phyloP scores from a whole-genome alignment of 345 rosid genomes.

The Citrus medica region DNA sequence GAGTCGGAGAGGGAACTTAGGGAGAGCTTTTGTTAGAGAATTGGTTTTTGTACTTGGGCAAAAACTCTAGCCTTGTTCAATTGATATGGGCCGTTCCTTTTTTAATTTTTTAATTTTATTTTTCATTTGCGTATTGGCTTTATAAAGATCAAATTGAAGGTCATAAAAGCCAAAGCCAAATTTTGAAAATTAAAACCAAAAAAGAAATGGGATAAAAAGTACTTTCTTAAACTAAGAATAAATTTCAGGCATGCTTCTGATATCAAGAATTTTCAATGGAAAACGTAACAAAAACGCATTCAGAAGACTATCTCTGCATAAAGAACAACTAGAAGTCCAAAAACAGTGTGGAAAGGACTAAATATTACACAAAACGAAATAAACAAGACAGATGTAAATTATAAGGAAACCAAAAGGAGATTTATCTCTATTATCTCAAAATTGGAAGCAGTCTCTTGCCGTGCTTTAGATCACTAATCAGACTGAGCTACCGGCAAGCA shows the following conservation, averaged over 20 bases:
- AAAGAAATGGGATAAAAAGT: no score
- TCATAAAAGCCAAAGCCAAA: neutral
- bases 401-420: constrained; percentile 8
- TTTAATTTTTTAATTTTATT: no score
- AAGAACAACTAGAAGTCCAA: neutral
- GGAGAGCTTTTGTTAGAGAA: neutral
- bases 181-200: neutral
- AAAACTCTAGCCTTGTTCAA: neutral
- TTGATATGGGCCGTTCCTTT: neutral
- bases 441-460: neutral
- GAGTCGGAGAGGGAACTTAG: neutral
- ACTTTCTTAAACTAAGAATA: no score
- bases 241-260: neutral
- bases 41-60: neutral
- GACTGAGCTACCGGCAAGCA: constrained; percentile 39
- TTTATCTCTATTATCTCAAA: constrained; percentile 15
- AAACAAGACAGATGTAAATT: neutral
- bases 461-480: constrained; percentile 21
- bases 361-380: neutral
- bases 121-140: neutral
- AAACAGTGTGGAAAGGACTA: neutral
- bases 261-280: neutral
- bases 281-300: neutral
- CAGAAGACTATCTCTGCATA: neutral
- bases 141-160: neutral